Evolutionary conservation across 2,329 filamentous ascomycete genomes (phyloP), one percentile per base, ranked within the genome.

Genomic region (Apiospora pterosperma): DNA sequence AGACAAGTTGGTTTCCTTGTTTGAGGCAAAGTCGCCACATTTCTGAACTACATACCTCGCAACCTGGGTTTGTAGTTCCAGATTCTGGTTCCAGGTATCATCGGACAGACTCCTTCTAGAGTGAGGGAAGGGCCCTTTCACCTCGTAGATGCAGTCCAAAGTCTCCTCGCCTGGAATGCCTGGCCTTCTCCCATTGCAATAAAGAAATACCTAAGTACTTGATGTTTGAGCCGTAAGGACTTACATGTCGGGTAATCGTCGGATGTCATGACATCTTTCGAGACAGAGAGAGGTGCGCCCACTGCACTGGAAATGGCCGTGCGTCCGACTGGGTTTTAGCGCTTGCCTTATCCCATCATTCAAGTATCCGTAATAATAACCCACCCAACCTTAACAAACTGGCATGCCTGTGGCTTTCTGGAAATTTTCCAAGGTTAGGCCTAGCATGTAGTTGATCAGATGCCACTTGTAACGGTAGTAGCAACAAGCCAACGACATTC

Each of bases 341-440:
- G 48, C 48, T 4, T 55, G 48, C 48, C 48, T 34, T 55, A 55
- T 55, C 48, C n/a, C 28, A 8, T 55, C 48, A 34, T 34, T 34
- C 48, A 55, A n/a, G n/a, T n/a, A n/a, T n/a, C n/a, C n/a, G n/a
- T n/a, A n/a, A n/a, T n/a, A n/a, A n/a, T n/a, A n/a, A n/a, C n/a
- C n/a, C n/a, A n/a, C n/a, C n/a, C n/a, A n/a, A n/a, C n/a, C n/a
- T n/a, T n/a, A n/a, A 25, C 44, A 52, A 31, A n/a, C 44, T 16
- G 19, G n/a, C 34, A 34, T 34, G 48, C 48, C 48, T 31, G 48
- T 34, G 48, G 34, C 48, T 55, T 55, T 34, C 48, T 55, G 48
- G 48, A 55, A 55, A 55, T 55, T 55, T 55, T 55, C 48, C n/a
- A 34, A n/a, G 28, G n/a, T n/a, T n/a, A n/a, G n/a, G n/a, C n/a